Conservation (phyloP, 345 rosid genomes). For the Pseudoturritis turrita region DNA sequence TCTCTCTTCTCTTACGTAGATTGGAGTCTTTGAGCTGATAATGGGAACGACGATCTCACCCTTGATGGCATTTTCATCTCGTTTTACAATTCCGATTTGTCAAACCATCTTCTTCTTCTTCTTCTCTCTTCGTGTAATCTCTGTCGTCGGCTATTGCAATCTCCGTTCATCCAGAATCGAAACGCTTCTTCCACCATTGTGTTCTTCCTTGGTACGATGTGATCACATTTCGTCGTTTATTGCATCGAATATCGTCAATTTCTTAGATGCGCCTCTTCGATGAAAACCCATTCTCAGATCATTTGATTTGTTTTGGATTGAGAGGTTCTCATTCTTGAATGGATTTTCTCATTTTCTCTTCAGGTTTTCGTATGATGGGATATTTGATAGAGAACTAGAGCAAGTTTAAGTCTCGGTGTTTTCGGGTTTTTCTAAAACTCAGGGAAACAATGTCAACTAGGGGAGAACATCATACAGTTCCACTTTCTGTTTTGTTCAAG, state of each 20-base stretch:
- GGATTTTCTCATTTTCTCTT: too few relatives aligned
- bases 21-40: too few relatives aligned
- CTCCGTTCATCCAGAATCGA: slow-evolving; percentile 20
- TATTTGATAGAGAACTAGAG: slow-evolving; percentile 33
- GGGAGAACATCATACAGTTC: slow-evolving; percentile 81
- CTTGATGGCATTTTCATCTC: too few relatives aligned
- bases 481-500: slow-evolving; percentile 77
- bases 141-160: slow-evolving; percentile 14
- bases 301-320: neutral
- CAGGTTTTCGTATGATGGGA: slow-evolving; percentile 9
- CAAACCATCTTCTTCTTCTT: neutral
- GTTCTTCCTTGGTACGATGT: slow-evolving; percentile 20
- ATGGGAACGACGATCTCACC: too few relatives aligned
- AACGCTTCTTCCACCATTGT: slow-evolving; percentile 13
- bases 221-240: too few relatives aligned
- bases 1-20: too few relatives aligned
- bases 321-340: neutral
- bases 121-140: slow-evolving; percentile 28
- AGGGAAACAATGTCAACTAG: slow-evolving; percentile 44
- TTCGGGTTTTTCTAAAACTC: neutral
- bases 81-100: slow-evolving; percentile 51
- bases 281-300: neutral
- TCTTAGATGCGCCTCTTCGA: neutral
- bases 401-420: neutral
- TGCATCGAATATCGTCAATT: neutral